These are phyloP conservation scores for Fraxinus velutina DNA, from an alignment of 305 asterid genomes.

Conservation along the genomic window DNA sequence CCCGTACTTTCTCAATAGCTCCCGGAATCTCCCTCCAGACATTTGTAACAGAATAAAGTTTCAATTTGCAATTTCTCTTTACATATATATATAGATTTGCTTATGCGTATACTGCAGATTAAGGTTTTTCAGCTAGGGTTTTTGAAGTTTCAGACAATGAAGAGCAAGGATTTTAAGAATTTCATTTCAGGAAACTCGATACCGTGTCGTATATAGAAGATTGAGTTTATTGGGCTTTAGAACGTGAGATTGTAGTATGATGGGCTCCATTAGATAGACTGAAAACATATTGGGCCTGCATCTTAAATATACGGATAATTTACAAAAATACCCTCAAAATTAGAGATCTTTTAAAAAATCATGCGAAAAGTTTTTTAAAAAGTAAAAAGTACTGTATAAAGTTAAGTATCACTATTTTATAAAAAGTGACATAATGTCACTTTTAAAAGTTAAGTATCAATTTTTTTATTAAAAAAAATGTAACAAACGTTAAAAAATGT, in stretches of 20 bases:
- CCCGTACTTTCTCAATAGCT: slow-evolving; percentile 67
- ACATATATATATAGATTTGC: neutral
- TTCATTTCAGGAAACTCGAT: neutral
- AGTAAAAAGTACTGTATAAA: too few species aligned
- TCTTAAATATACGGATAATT: too few species aligned
- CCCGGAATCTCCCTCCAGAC: slow-evolving; percentile 54
- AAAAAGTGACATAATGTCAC: too few species aligned
- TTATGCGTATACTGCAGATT: neutral
- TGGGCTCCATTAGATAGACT: neutral
- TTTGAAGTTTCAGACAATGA: neutral
- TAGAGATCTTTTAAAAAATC: too few species aligned
- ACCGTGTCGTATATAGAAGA: neutral
- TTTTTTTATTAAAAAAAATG: too few species aligned
- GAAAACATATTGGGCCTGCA: too few species aligned
- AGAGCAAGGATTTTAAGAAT: neutral
- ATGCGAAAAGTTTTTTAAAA: too few species aligned
- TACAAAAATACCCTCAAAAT: too few species aligned
- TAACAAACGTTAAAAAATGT: too few species aligned
- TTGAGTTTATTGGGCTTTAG: neutral
- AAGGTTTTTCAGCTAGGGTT: neutral
- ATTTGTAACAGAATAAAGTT: slow-evolving; percentile 19
- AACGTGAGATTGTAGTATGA: neutral
- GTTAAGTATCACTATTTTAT: too few species aligned
- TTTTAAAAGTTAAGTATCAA: too few species aligned
- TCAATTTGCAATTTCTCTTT: neutral